These are phyloP conservation scores for Sanghuangporus sanghuang DNA, from an alignment of 1,284 basidiomycete genomes.

Conservation along the genomic window DNA sequence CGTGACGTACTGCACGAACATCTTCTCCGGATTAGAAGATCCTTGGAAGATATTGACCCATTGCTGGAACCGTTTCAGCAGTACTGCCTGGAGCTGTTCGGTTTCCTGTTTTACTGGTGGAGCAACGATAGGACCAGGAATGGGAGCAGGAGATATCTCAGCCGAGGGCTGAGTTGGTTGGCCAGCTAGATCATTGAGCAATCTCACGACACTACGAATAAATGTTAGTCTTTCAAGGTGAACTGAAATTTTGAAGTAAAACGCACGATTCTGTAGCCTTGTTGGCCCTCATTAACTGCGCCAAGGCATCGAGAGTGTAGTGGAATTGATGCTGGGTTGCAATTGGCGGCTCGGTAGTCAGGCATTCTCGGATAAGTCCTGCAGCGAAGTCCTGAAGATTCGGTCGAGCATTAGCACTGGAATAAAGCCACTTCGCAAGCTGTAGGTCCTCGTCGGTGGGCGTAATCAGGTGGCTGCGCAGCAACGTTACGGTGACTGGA, in stretches of 20 bases:
- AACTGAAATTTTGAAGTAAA: not conserved
- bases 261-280: conserved; percentile 81
- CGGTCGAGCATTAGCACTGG: conserved; percentile 65
- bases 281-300: conserved; percentile 63
- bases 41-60: conserved; percentile 96
- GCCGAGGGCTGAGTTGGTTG: conserved; percentile 27
- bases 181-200: conserved; percentile 71
- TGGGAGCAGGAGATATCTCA: not conserved
- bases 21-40: conserved; percentile 86
- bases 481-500: conserved; percentile 85
- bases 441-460: conserved; percentile 84
- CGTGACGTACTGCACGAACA: conserved; percentile 96
- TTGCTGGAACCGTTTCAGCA: conserved; percentile 79
- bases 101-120: conserved; percentile 59
- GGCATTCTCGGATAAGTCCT: conserved; percentile 81
- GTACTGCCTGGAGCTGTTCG: conserved; percentile 65
- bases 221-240: conserved; percentile 5
- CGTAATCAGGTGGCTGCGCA: conserved; percentile 81
- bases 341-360: conserved; percentile 73
- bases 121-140: conserved; percentile 27
- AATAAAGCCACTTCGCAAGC: conserved; percentile 82
- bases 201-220: conserved; percentile 41
- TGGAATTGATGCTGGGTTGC: conserved; percentile 79
- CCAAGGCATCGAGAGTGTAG: conserved; percentile 79
- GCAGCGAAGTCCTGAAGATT: conserved; percentile 82